Evolutionary conservation across 345 rosid species (phyloP), one percentile per base, ranked within the genome.

Genomic region (Sisymbrium altissimum): DNA sequence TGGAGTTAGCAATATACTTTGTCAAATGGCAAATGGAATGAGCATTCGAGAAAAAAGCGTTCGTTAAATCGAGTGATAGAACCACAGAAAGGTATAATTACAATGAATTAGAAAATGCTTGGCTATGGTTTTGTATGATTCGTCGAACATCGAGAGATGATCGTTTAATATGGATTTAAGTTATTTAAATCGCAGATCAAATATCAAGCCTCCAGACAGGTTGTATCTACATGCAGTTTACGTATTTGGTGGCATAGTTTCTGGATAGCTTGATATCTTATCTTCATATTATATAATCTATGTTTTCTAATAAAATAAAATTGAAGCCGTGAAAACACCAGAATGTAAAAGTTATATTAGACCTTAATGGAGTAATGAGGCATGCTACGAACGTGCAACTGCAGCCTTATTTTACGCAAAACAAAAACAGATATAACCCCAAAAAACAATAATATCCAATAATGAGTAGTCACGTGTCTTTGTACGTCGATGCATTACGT

Each of bases 241-340:
- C 75, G 75, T 70, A 76, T 44, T 62, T 76, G 71, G 75, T 70
- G 75, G 71, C 80, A 70, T 63, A 55, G 60, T 76, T 63, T 55
- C 29, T 55, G 75, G 80, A 70, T 27, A 53, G 10, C 17, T 45
- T 57, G 35, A 5, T 67, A 60, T 68, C 73, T 68, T 67, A 60
- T 68, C 73, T 68, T 52, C 43, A 19, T 40, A 68, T 75, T 41
- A 45, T 66, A 65, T 57, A 74, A 46, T 36, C 40, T 49, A n/a
- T 63, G 36, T 12, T 38, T 25, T 19, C 25, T 11, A 44, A 33
- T 18, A 70, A 43, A 72, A 48, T 9, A 61, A 29, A 27, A 13
- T 4, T 18, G 12, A 39, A 29, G 11, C 29, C 11, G 11, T 9
- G 40, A 2, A 30, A 55, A 41, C 40, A 45, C 48, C 62, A 64